Evolutionary conservation across 2,329 filamentous ascomycete genomes (phyloP).

Genomic region (Penicillium vulpinum): DNA sequence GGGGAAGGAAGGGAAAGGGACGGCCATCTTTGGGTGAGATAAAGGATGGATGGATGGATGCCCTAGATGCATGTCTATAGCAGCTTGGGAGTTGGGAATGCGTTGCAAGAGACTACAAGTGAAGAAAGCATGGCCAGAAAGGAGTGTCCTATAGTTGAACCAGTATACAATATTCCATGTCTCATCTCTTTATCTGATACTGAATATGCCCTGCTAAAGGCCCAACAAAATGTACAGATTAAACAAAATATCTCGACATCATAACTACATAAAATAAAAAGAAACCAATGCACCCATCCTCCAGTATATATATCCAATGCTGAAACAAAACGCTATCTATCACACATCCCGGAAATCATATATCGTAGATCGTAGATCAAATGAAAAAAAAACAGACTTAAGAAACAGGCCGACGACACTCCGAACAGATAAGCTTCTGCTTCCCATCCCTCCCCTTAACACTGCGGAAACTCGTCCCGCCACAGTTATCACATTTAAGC

Average conservation of each 20-base stretch:
- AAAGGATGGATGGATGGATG: not conserved
- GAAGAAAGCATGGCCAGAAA: not conserved
- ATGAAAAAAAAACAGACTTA: constrained; percentile 13
- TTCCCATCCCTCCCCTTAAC: constrained; percentile 55
- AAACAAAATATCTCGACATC: not conserved
- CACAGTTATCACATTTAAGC: constrained; percentile 61
- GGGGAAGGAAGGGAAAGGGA: no score
- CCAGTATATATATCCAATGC: not conserved
- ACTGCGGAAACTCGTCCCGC: constrained; percentile 62
- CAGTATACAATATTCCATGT: not conserved
- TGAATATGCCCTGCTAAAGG: constrained; percentile 5
- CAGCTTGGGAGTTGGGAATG: no score
- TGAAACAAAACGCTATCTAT: constrained; percentile 1
- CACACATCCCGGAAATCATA: constrained; percentile 1
- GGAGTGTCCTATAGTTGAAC: not conserved
- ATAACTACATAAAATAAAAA: not conserved
- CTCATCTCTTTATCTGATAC: constrained; percentile 1
- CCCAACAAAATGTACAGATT: not conserved
- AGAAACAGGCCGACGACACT: constrained; percentile 44
- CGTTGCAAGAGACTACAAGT: no score
- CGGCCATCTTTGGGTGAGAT: not conserved
- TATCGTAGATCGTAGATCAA: constrained; percentile 3
- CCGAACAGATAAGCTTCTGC: constrained; percentile 62
- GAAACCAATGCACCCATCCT: not conserved
- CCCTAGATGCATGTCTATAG: no score